A percentile compares a stretch with the other conserved stretches of the same genome.
These are phyloP conservation scores for Mortierella sp. DNA, from an alignment of 371 early-diverging fungal species.

Conservation along the genomic window DNA sequence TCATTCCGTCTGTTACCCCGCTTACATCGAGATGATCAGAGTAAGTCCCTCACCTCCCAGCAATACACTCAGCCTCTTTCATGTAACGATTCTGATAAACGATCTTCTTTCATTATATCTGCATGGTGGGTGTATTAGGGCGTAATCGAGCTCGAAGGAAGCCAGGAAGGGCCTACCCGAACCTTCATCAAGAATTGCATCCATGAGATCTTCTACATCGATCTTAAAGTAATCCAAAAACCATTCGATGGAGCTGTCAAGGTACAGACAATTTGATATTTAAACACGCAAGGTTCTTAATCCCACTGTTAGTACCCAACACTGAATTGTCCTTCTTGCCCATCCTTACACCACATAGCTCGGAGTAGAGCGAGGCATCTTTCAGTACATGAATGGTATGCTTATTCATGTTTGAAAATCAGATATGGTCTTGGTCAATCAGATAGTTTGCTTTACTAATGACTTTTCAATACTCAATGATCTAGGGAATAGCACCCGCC, in stretches of 20 bases:
- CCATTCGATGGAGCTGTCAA: conserved; percentile 16
- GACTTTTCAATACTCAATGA: background rate
- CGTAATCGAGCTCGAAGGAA: conserved; percentile 3
- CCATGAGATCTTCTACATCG: conserved; percentile 10
- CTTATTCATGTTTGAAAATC: background rate
- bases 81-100: no score
- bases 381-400: conserved; percentile 17
- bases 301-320: no score
- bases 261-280: background rate
- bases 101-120: background rate
- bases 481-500: conserved; percentile 10
- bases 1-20: background rate
- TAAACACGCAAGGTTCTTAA: no score
- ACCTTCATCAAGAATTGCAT: conserved; percentile 10
- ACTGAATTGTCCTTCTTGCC: no score
- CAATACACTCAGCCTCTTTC: background rate
- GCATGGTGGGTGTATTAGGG: background rate
- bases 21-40: conserved; percentile 15
- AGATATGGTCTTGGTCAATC: background rate
- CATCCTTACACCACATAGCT: background rate
- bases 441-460: background rate
- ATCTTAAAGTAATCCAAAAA: background rate
- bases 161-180: conserved; percentile 11
- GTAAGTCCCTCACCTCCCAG: background rate
- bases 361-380: conserved; percentile 5